Conservation (phyloP, 371 early-diverging fungal genomes). For the Apophysomyces trapeziformis region DNA sequence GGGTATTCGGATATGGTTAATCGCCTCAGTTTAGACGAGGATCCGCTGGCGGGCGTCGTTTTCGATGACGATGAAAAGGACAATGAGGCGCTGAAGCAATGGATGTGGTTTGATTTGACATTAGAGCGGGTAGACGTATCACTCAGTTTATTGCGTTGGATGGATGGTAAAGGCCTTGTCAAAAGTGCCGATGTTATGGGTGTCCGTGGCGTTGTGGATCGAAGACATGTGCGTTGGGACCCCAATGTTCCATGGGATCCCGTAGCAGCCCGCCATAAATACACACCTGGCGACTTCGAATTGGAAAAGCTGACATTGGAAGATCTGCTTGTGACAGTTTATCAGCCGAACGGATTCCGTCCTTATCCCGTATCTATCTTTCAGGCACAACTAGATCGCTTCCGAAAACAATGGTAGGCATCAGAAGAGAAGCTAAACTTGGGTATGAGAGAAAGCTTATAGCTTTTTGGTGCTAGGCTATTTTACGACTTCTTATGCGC, state of each 20-base stretch:
- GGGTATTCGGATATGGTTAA: constrained; percentile 9
- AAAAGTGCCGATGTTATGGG: constrained; percentile 85
- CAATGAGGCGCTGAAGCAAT: constrained; percentile 43
- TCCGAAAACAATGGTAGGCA: constrained; percentile 85
- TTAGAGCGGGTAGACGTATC: constrained; percentile 87
- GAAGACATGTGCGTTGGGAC: constrained; percentile 86
- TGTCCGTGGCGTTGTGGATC: constrained; percentile 89
- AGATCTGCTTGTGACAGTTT: constrained; percentile 72
- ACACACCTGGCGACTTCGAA: constrained; percentile 86
- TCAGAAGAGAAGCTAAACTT: not conserved
- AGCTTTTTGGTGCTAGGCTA: constrained; percentile 40
- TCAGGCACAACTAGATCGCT: constrained; percentile 77
- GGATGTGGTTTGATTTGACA: constrained; percentile 79
- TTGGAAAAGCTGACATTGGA: constrained; percentile 70
- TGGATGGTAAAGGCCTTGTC: constrained; percentile 91
- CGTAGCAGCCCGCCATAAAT: constrained; percentile 61
- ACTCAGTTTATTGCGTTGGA: constrained; percentile 86
- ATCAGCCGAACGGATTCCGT: constrained; percentile 83
- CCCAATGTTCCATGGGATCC: constrained; percentile 68
- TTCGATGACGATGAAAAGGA: constrained; percentile 51
- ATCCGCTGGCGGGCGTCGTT: constrained; percentile 48
- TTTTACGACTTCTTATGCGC: constrained; percentile 92
- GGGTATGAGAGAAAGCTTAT: not conserved
- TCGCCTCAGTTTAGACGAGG: constrained; percentile 20
- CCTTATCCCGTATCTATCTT: constrained; percentile 90